Base-by-base conservation (phyloP, 2,329 filamentous ascomycete species). In the Curvularia sp. region DNA sequence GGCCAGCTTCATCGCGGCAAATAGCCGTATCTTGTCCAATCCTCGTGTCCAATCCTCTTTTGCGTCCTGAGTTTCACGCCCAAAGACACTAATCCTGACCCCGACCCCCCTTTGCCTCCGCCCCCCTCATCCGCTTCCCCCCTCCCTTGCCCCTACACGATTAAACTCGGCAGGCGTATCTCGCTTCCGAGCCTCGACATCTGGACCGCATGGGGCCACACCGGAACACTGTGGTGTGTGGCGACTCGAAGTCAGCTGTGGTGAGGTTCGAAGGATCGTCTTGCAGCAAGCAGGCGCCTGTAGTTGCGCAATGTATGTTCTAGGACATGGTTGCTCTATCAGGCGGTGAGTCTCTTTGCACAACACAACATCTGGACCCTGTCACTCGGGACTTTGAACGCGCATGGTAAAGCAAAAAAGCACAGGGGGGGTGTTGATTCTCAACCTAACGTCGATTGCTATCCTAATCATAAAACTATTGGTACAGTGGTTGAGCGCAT, bases 261-360 rank as follows among this genome's bases (percentile, higher is more conserved):
- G 42, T 48, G 24, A 30, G 39, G 30, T n/a, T 4, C 47, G 53
- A 35, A 51, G 39, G 47, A 57, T 57, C 53, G 55, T 54, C 41
- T 51, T 55, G 60, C 60, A 62, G 53, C 46, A 41, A 53, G 49
- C 51, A 53, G 33, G 15, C 33, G 33, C 33, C n/a, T 38, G 33
- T 38, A n/a, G 33, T 38, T 58, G 41, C 50, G 28, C 54, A 56
- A 51, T 39, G 49, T 28, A 60, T 49, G 49, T 56, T 48, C 46
- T 52, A 55, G 55, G 44, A 49, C 38, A 44, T 33, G 28, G 30
- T 7, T 22, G 13, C 33, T 12, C 15, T 15, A 55, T 58, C 41
- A 51, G 58, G 62, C 62, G 62, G 62, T 65, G 60, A 61, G 57
- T 56, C 42, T 54, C 47, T 39, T 49, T 48, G 42, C 46, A 58